Evolutionary conservation across 495 filamentous ascomycete genomes (phyloP).

Genomic region (Extremus antarcticus): DNA sequence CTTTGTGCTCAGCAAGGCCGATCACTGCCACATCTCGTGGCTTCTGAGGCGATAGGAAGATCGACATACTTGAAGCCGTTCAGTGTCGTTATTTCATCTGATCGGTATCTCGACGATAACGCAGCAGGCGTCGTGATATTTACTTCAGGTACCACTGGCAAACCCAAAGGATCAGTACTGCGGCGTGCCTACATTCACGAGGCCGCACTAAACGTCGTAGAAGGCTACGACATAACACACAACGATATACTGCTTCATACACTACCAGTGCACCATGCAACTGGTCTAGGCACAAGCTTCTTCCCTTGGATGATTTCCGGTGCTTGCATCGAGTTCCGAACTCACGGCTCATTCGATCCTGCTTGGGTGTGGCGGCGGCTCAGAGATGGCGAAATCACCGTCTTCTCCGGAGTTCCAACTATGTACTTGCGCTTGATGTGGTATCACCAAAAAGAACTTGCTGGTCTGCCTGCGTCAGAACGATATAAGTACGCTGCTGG

Average conservation of each 20-base stretch:
- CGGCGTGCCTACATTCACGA: constrained; percentile 21
- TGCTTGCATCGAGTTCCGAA: constrained; percentile 36
- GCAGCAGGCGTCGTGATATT: constrained; percentile 23
- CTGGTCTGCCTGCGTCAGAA: not conserved
- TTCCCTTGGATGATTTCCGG: constrained; percentile 34
- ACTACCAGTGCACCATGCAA: constrained; percentile 37
- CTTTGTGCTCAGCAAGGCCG: constrained; percentile 10
- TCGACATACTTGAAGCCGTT: constrained; percentile 1
- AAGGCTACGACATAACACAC: constrained; percentile 17
- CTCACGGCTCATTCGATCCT: constrained; percentile 31
- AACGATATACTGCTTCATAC: constrained; percentile 28
- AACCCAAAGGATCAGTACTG: constrained; percentile 27
- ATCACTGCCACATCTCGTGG: constrained; percentile 16
- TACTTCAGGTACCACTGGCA: constrained; percentile 28
- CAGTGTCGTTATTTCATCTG: constrained; percentile 19
- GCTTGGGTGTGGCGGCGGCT: constrained; percentile 38
- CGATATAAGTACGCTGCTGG: not conserved
- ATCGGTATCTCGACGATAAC: constrained; percentile 20
- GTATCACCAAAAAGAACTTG: constrained; percentile 28
- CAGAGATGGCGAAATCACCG: constrained; percentile 24
- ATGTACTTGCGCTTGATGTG: constrained; percentile 39
- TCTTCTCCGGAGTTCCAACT: constrained; percentile 39
- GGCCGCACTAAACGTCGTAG: constrained; percentile 17
- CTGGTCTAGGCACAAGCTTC: constrained; percentile 34
- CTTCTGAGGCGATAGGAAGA: constrained; percentile 1